These are phyloP conservation scores for Rhypophila decipiens DNA, from an alignment of 495 filamentous ascomycete genomes.

Conservation along the genomic window DNA sequence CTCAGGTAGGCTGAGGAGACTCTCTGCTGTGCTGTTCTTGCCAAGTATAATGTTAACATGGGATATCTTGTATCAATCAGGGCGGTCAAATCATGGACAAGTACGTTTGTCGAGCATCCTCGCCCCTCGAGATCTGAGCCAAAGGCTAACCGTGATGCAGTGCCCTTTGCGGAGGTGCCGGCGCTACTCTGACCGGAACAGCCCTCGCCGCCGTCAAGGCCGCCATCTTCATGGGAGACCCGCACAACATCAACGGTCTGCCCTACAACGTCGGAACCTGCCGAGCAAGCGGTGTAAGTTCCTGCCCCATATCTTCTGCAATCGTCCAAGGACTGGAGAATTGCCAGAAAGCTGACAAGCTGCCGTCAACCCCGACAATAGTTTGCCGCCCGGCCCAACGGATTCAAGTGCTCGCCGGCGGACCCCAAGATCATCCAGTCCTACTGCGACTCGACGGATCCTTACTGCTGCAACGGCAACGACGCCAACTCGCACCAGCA, in stretches of 20 bases:
- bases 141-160: too few relatives aligned
- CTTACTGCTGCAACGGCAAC: conserved; percentile 61
- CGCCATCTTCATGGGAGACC: conserved; percentile 59
- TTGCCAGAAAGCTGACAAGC: too few relatives aligned
- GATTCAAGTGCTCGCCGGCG: conserved; percentile 49
- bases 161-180: conserved; percentile 54
- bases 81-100: conserved; percentile 60
- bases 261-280: conserved; percentile 59
- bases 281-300: conserved; percentile 49
- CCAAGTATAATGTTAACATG: too few relatives aligned
- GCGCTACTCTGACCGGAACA: conserved; percentile 42
- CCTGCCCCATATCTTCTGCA: too few relatives aligned
- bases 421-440: conserved; percentile 47
- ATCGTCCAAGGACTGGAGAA: too few relatives aligned
- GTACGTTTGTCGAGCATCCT: too few relatives aligned
- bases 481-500: conserved; percentile 53
- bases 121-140: too few relatives aligned
- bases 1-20: conserved; percentile 32
- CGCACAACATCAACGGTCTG: conserved; percentile 45
- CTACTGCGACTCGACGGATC: conserved; percentile 58
- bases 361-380: conserved; percentile 8
- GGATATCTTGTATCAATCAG: conserved; percentile 22
- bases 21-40: not conserved
- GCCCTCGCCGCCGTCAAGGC: conserved; percentile 43
- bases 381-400: conserved; percentile 53